Evolutionary conservation across 768 basidiomycete genomes (phyloP).

Genomic region (Phaeotremella fagi): DNA sequence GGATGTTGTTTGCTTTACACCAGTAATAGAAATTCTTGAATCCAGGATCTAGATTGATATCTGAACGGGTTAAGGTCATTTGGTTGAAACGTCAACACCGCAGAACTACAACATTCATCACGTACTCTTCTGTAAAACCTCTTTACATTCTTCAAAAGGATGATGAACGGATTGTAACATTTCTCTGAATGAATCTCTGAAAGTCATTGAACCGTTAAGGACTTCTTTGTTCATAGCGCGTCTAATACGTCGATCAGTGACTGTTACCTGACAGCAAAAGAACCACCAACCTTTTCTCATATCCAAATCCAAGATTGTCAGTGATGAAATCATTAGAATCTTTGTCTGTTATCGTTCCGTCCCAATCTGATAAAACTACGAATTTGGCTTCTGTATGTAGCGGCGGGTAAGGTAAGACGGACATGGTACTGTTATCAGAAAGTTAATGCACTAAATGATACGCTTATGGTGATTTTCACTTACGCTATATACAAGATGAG

Average conservation of each 20-base stretch:
- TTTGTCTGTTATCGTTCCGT: conserved; percentile 76
- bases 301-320: conserved; percentile 83
- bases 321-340: conserved; percentile 94
- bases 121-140: conserved; percentile 67
- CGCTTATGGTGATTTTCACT: no score
- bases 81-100: conserved; percentile 1
- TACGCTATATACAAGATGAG: no score
- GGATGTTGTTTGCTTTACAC: conserved; percentile 74
- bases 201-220: conserved; percentile 63
- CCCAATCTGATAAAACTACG: conserved; percentile 85
- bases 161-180: conserved; percentile 77
- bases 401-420: conserved; percentile 68
- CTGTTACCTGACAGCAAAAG: not conserved
- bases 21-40: conserved; percentile 83
- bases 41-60: conserved; percentile 78
- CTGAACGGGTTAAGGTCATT: conserved; percentile 50
- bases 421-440: conserved; percentile 27
- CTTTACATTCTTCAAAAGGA: conserved; percentile 79
- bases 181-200: conserved; percentile 78
- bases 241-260: conserved; percentile 10
- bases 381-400: conserved; percentile 75
- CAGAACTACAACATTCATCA: conserved; percentile 1
- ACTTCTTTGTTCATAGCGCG: conserved; percentile 69
- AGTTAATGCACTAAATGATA: no score
- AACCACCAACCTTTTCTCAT: conserved; percentile 56